Evolutionary conservation across 441 rosid species (phyloP), one percentile per base, ranked within the genome.

Genomic region (Populus hybrid): DNA sequence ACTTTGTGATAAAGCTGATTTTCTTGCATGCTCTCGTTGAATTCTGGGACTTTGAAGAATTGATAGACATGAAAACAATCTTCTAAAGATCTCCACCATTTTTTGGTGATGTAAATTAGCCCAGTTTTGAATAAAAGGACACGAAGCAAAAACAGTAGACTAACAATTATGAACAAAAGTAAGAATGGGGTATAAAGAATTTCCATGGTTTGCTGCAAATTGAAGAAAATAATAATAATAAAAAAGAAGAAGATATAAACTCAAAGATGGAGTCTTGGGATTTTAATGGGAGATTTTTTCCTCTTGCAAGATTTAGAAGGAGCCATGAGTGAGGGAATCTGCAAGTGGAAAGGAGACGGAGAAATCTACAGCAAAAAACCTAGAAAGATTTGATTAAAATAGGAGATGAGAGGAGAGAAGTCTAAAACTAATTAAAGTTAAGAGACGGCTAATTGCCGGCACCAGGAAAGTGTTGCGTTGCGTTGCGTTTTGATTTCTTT

Each of bases 21-120:
- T 79, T 87, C 92, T 54, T 90, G 97, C 84, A 82, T 36, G 80
- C 75, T 77, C 7, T 89, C 91, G 78, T 84, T 87, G 91, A 90
- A 90, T 77, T 92, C 92, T 0, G 97, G 96, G 34, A 96, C 92
- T 40, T 83, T 88, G 83, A 84, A 89, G 86, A 81, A 85, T 70
- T 96, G 99, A 69, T 87, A 85, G 36, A 87, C 94, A 50, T 90
- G 93, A 67, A 90, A 89, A 38, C 76, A 84, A 73, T 94, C 95
- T 38, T 84, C 79, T 4, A 90, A 16, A 10, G 57, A 71, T 76
- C 86, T 82, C 87, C 92, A 80, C 85, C 87, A 85, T 73, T 89
- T 87, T 82, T 89, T 90, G 34, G 86, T 84, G 32, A 83, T 54
- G 77, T 73, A 85, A 46, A 93, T 91, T 67, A 90, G 81, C 35